Conservation (phyloP, 768 basidiomycete genomes). For the Mycena amicta region DNA sequence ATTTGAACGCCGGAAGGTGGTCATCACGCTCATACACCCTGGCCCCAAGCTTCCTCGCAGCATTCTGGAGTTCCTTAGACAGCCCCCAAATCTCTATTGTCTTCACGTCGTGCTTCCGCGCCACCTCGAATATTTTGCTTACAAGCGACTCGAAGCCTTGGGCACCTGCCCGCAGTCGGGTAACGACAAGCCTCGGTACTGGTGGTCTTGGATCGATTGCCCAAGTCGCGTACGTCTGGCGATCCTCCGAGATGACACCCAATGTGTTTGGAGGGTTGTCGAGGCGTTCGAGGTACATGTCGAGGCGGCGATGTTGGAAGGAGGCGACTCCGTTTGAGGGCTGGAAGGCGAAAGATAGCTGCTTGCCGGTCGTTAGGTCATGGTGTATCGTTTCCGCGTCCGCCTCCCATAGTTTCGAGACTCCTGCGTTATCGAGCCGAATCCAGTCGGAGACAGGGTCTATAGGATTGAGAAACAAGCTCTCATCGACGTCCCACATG, state of each 20-base stretch:
- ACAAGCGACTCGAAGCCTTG: constrained; percentile 39
- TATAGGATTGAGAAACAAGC: not conserved
- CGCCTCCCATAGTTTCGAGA: constrained; percentile 39
- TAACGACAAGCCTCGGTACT: constrained; percentile 44
- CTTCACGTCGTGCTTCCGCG: constrained; percentile 35
- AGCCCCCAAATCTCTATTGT: constrained; percentile 54
- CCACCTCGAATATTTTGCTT: constrained; percentile 34
- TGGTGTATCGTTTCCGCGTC: constrained; percentile 41
- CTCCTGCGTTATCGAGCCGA: constrained; percentile 40
- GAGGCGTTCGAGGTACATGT: constrained; percentile 24
- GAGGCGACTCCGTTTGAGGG: constrained; percentile 52
- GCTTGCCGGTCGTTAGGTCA: constrained; percentile 26
- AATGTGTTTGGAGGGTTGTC: constrained; percentile 27
- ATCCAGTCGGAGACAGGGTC: constrained; percentile 23
- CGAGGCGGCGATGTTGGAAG: constrained; percentile 40
- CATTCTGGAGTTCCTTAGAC: constrained; percentile 32
- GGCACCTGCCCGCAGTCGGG: constrained; percentile 38
- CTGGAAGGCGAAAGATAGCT: constrained; percentile 41
- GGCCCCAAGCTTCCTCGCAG: constrained; percentile 34
- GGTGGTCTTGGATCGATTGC: constrained; percentile 39
- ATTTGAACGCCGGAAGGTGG: constrained; percentile 48
- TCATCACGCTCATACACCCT: constrained; percentile 35
- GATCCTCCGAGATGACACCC: constrained; percentile 29
- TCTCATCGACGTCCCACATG: constrained; percentile 36
- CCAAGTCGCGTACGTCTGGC: constrained; percentile 44